Evolutionary conservation across 2,329 filamentous ascomycete genomes (phyloP).

Genomic region (Lasiodiplodia sp.): DNA sequence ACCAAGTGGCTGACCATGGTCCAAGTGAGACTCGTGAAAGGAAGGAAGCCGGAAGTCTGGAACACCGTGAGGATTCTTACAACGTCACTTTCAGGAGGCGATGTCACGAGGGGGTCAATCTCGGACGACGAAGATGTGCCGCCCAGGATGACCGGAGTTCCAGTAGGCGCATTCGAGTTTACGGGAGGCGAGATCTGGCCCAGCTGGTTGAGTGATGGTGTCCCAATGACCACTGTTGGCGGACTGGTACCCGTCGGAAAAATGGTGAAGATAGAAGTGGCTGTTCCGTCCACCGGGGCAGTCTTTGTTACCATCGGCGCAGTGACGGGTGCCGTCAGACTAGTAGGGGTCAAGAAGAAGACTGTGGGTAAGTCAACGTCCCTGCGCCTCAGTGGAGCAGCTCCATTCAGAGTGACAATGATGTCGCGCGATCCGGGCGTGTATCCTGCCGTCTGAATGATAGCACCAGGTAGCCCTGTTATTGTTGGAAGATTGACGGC

Average conservation of each 20-base stretch:
- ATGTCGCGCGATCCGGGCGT: background rate
- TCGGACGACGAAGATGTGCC: background rate
- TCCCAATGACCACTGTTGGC: conserved; percentile 19
- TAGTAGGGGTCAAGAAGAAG: conserved; percentile 7
- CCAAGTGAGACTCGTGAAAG: background rate
- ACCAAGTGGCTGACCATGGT: background rate
- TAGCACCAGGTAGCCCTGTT: background rate
- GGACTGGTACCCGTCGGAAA: background rate
- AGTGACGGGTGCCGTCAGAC: background rate
- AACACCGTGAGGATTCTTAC: background rate
- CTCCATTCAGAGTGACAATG: background rate
- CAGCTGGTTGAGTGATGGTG: background rate
- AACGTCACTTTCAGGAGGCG: background rate
- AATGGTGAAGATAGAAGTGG: conserved; percentile 14
- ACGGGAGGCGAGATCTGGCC: background rate
- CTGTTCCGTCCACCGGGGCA: background rate
- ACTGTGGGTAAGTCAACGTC: background rate
- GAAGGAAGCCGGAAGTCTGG: background rate
- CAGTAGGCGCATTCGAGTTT: background rate
- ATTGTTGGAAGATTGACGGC: background rate
- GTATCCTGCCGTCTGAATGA: conserved; percentile 12
- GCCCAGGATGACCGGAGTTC: background rate
- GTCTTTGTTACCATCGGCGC: background rate
- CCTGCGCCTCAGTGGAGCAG: background rate
- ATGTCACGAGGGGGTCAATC: background rate